Evolutionary conservation across 208 protist species (phyloP).

Genomic region (Trypanosoma platydactyli): DNA sequence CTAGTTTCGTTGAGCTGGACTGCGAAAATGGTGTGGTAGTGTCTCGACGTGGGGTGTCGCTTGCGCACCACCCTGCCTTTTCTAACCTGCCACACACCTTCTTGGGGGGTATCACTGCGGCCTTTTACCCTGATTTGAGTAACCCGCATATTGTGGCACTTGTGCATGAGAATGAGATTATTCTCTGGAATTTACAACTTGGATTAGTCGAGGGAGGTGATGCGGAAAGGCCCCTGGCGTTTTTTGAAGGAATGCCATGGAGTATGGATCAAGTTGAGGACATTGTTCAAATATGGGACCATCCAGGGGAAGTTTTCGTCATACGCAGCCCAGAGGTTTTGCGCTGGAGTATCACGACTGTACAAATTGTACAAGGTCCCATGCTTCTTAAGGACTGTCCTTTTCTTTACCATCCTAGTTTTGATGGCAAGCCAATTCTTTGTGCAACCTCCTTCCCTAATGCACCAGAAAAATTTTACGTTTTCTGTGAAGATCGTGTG

Average conservation of each 20-base stretch:
- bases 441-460: constrained; percentile 31
- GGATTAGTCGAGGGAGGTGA: constrained; percentile 17
- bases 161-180: constrained; percentile 38
- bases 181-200: constrained; percentile 56
- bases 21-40: constrained; percentile 19
- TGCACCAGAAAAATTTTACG: constrained; percentile 30
- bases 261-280: constrained; percentile 34
- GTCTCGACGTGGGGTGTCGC: constrained; percentile 12
- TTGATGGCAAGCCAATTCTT: constrained; percentile 29
- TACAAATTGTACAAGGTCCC: constrained; percentile 22
- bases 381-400: constrained; percentile 22
- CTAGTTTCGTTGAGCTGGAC: constrained; percentile 52
- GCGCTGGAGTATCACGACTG: constrained; percentile 25
- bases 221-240: constrained; percentile 15
- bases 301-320: constrained; percentile 33
- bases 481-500: constrained; percentile 37
- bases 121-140: constrained; percentile 54
- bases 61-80: constrained; percentile 46
- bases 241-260: constrained; percentile 45
- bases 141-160: constrained; percentile 43
- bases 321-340: constrained; percentile 26
- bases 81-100: constrained; percentile 56
- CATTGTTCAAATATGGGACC: constrained; percentile 51
- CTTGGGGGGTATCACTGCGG: constrained; percentile 50
- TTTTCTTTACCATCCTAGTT: constrained; percentile 24